Conservation (phyloP, 139 green algal species). For the Helicosporidium sp. region DNA sequence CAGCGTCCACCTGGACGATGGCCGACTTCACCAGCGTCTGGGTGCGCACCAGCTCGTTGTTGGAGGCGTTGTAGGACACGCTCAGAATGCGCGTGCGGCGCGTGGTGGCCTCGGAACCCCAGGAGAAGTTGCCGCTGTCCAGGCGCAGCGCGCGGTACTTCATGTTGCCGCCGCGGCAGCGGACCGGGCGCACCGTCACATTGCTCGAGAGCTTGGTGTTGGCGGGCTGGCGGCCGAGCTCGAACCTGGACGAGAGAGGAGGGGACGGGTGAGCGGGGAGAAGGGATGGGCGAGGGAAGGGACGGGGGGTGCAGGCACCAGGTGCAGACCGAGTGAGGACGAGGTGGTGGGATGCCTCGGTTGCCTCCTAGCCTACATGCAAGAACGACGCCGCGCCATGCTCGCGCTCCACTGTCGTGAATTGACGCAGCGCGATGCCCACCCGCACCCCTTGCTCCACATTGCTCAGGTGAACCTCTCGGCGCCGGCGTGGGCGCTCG, state of each 20-base stretch:
- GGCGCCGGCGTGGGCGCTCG: too few species aligned
- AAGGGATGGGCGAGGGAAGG: too few species aligned
- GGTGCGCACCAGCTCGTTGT: slow-evolving; percentile 98
- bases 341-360: too few species aligned
- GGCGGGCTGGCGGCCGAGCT: slow-evolving; percentile 81
- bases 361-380: too few species aligned
- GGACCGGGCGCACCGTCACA: slow-evolving; percentile 69
- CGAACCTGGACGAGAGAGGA: slow-evolving; percentile 73
- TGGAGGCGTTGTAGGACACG: slow-evolving; percentile 95
- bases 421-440: too few species aligned
- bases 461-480: too few species aligned
- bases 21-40: slow-evolving; percentile 97
- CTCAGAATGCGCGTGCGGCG: slow-evolving; percentile 90
- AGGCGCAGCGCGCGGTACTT: slow-evolving; percentile 96
- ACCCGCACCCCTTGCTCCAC: too few species aligned
- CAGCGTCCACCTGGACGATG: slow-evolving; percentile 83
- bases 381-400: too few species aligned
- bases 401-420: too few species aligned
- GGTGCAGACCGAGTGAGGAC: too few species aligned
- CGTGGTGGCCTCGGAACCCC: slow-evolving; percentile 70
- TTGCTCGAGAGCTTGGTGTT: slow-evolving; percentile 90
- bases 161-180: slow-evolving; percentile 82
- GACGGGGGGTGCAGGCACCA: too few species aligned
- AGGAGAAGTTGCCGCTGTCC: slow-evolving; percentile 91
- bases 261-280: too few species aligned